Evolutionary conservation across 768 basidiomycete genomes (phyloP).

Genomic region (Rhodosporidiobolus sp.): DNA sequence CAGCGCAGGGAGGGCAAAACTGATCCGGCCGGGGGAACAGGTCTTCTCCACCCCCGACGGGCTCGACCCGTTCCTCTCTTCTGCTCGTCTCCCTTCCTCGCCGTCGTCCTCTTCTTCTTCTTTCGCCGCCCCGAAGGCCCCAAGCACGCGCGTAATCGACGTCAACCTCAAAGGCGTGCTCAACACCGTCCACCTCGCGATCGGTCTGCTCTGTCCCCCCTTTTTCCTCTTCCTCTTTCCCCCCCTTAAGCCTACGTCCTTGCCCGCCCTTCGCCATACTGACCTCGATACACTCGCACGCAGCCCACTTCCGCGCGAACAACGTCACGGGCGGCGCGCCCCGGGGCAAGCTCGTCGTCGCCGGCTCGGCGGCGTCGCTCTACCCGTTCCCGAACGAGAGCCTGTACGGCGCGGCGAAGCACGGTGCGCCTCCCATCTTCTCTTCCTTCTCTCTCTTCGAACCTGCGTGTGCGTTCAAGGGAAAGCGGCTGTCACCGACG

Average conservation of each 20-base stretch:
- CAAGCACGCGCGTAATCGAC: not conserved
- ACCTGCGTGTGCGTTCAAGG: too few species aligned
- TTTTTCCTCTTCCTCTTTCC: not conserved
- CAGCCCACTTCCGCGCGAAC: not conserved
- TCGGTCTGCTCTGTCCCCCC: not conserved
- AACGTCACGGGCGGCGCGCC: not conserved
- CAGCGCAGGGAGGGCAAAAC: fast-evolving
- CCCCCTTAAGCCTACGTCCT: not conserved
- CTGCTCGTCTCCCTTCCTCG: not conserved
- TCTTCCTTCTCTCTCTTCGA: too few species aligned
- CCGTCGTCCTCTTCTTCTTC: too few species aligned
- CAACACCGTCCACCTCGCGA: not conserved
- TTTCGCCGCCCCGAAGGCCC: not conserved
- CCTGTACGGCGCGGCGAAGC: conserved; percentile 10
- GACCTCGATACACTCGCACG: not conserved
- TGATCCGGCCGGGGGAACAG: not conserved
- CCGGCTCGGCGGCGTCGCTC: not conserved
- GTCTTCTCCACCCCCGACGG: conserved; percentile 6
- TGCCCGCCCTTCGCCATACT: not conserved
- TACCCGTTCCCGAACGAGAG: conserved; percentile 13
- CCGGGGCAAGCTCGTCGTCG: not conserved
- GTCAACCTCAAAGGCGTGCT: conserved; percentile 2
- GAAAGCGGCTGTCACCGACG: too few species aligned
- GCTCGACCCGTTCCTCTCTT: conserved; percentile 3
- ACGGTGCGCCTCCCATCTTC: not conserved